Evolutionary conservation across 1,284 basidiomycete genomes (phyloP), one percentile per base, ranked within the genome.

Genomic region (Lentinula novae-zelandiae): DNA sequence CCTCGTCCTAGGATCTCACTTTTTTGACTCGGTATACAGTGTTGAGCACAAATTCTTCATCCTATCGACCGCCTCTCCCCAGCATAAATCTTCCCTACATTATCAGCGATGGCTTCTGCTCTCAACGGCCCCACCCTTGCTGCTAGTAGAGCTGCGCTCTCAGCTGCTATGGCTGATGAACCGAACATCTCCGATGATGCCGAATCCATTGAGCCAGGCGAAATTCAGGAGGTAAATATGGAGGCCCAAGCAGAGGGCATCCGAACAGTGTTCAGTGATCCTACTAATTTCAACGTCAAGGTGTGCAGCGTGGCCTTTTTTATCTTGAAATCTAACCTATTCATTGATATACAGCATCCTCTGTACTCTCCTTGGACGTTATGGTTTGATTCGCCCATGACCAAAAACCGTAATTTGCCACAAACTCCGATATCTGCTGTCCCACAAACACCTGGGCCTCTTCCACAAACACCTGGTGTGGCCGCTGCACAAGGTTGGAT

Each of bases 321-420:
- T 39, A 55, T 59, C 46, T 9, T 46, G 36, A 12, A 52, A 20
- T 42, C 63, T 51, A 31, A 52, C 50, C 49, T 46, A n/a, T 12
- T 7, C 15, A 17, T 61, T 8, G 36, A 34, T 57, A 10, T 62
- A 44, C 69, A 95, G 93, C 94, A 96, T 71, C 94, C 94, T 27
- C 84, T 96, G 40, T 96, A 86, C 75, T 93, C 94, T 38, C 80
- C 89, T n/a, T 97, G 95, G 95, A 97, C 94, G 5, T 86, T 98
- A 51, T 97, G 93, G 93, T 98, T 96, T 73, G 95, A 97, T 73
- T 96, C 95, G 53, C 93, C 93, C 2, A 83, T 86, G 53, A 93
- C 92, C 53, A 96, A 96, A 75, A 88, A 87, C 60, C 85, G 90
- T 62, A 92, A 90, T 74, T 80, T 95, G 39, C 93, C 93, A 39